Evolutionary conservation across 805 yeast genomes (phyloP).

Genomic region (Lipomyces japonicus): DNA sequence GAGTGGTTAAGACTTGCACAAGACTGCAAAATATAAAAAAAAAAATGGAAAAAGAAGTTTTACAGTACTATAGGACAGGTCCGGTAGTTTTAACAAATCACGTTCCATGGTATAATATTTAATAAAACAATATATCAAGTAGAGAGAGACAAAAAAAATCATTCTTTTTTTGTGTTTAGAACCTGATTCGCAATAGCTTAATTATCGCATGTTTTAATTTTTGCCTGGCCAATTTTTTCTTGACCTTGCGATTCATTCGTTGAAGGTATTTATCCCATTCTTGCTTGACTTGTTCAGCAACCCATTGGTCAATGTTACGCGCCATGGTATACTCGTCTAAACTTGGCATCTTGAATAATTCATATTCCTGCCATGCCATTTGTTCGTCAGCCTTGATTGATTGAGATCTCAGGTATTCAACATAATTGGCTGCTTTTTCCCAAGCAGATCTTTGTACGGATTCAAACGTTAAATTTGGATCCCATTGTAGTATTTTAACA

Average conservation of each 20-base stretch:
- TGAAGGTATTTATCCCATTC: slow-evolving; percentile 11
- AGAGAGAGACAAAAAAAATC: no score
- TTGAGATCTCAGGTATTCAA: slow-evolving; percentile 1
- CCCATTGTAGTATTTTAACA: slow-evolving; percentile 6
- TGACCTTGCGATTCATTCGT: slow-evolving; percentile 2
- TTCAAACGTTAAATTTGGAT: slow-evolving; percentile 1
- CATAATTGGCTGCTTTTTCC: slow-evolving; percentile 9
- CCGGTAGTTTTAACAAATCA: no score
- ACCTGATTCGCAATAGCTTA: background rate
- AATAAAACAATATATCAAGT: no score
- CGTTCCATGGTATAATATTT: background rate
- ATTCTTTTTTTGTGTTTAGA: no score
- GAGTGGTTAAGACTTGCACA: no score
- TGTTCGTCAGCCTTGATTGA: slow-evolving; percentile 1
- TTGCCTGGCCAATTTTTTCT: background rate
- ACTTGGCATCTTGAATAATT: background rate
- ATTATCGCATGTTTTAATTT: background rate
- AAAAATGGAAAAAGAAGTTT: no score
- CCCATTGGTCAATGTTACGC: slow-evolving; percentile 1
- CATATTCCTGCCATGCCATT: background rate
- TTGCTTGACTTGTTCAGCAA: slow-evolving; percentile 4
- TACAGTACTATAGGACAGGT: no score
- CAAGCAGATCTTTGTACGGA: slow-evolving; percentile 9
- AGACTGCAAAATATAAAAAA: no score
- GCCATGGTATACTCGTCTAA: slow-evolving; percentile 10